Evolutionary conservation across 441 rosid genomes (phyloP), one percentile per base, ranked within the genome.

Genomic region (Adansonia rubrostipa): DNA sequence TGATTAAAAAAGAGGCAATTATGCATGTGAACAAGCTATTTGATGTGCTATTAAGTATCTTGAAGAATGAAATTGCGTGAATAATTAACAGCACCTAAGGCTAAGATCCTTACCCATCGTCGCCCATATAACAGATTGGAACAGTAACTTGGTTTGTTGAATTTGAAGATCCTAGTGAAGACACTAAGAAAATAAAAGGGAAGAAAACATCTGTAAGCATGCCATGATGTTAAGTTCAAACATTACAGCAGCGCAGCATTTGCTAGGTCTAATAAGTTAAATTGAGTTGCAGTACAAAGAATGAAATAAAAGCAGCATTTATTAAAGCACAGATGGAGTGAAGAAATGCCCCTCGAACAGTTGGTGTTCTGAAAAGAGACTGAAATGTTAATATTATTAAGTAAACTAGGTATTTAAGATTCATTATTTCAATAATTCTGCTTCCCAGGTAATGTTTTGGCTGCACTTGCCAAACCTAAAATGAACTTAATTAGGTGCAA

Each of bases 111-210:
- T 79, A 90, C 96, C 96, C 93, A 90, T 75, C 82, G 87, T 11
- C 88, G 88, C 28, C 89, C 91, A 77, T 87, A 82, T 36, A 92
- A 84, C 60, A 90, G 82, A 77, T 85, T 33, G 17, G 93, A 82
- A 64, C 78, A 50, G 60, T 50, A 19, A 80, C 81, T 84, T 75
- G 90, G 89, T 79, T 83, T 89, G 82, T 71, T 89, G 84, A 92
- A 90, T 86, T 87, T 90, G 87, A 90, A 92, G 80, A 92, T 89
- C 82, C 88, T 85, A 24, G 92, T 84, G 86, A 92, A 89, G 78
- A 85, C 87, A 77, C 96, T 90, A 88, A 65, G 56, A 62, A 70
- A 20, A 61, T 15, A 6, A 6, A 6, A 4, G 2, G 54, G 56
- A 74, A 74, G 8, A 61, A 8, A 24, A 7, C 15, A 50, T 24